A percentile compares a stretch with the other conserved stretches of the same genome.
phyloP scores from a whole-genome alignment of 345 rosid genomes.

The Dipteronia sinensis region DNA sequence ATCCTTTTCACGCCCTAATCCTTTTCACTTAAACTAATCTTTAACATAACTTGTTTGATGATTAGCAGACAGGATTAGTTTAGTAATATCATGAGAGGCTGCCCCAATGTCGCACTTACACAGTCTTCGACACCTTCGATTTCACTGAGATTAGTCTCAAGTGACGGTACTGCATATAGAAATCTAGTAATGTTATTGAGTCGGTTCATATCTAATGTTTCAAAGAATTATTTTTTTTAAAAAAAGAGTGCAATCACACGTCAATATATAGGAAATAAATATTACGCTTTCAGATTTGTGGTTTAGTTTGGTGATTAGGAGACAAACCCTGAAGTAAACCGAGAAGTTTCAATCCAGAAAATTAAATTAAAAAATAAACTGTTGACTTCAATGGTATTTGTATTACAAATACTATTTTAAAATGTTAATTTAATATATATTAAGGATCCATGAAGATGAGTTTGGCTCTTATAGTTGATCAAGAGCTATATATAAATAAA shows the following conservation, averaged over 20 bases:
- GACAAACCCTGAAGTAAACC: not conserved
- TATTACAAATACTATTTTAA: not conserved
- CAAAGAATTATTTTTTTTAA: no score
- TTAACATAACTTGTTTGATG: conserved; percentile 24
- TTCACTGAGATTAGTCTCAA: no score
- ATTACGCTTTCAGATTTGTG: not conserved
- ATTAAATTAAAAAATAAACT: no score
- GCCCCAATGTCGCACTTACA: not conserved
- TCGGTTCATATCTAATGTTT: no score
- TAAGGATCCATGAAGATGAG: not conserved
- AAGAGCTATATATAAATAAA: not conserved
- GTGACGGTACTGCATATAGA: no score
- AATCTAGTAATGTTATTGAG: no score
- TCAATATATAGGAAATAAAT: no score
- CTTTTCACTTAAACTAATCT: not conserved
- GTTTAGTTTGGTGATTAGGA: not conserved
- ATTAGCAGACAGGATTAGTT: conserved; percentile 19
- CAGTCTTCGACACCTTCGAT: not conserved
- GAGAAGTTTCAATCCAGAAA: not conserved
- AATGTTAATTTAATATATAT: not conserved
- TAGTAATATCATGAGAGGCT: not conserved
- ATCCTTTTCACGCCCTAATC: not conserved
- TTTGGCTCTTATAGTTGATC: no score
- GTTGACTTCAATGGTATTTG: not conserved
- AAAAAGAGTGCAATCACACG: no score